Conservation (phyloP, 2,329 filamentous ascomycete genomes). For the Periconia sp. region DNA sequence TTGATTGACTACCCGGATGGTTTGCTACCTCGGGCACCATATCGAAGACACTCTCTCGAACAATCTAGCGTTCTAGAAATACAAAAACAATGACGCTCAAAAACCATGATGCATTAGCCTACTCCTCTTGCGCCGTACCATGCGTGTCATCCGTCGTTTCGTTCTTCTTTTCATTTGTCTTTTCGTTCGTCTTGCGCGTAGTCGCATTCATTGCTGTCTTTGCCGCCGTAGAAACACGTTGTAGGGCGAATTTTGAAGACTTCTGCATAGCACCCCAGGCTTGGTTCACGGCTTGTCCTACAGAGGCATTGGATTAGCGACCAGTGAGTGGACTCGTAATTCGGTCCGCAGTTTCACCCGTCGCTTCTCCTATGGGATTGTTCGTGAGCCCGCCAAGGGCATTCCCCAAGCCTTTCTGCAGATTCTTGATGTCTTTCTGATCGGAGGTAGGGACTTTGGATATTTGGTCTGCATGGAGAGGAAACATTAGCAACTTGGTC, state of each 20-base stretch:
- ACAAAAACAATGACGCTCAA: background rate
- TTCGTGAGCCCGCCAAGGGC: slow-evolving; percentile 35
- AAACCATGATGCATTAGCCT: background rate
- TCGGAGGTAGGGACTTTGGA: slow-evolving; percentile 43
- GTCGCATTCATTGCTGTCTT: slow-evolving; percentile 9
- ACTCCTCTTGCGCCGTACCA: background rate
- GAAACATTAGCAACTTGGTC: slow-evolving; percentile 7
- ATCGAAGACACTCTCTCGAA: background rate
- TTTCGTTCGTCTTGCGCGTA: slow-evolving; percentile 2
- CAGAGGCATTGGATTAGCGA: slow-evolving; percentile 30
- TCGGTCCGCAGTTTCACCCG: slow-evolving; percentile 40
- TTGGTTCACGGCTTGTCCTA: slow-evolving; percentile 26
- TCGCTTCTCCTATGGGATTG: slow-evolving; percentile 40
- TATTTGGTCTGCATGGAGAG: slow-evolving; percentile 33
- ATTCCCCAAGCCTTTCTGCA: slow-evolving; percentile 41
- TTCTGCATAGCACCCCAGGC: slow-evolving; percentile 24
- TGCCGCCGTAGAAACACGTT: slow-evolving; percentile 22
- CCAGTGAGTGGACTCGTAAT: slow-evolving; percentile 41
- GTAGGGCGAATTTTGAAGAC: slow-evolving; percentile 19
- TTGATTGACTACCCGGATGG: background rate
- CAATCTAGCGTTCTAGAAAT: background rate
- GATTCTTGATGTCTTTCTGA: slow-evolving; percentile 39
- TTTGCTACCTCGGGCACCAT: background rate
- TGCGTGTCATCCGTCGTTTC: slow-evolving; percentile 7
- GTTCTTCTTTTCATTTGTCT: slow-evolving; percentile 3